Percentiles rank a stretch among this genome's conserved stretches.
Evolutionary conservation across 139 green algal species (phyloP).

Genomic region (Astrephomene gubernaculifera): DNA sequence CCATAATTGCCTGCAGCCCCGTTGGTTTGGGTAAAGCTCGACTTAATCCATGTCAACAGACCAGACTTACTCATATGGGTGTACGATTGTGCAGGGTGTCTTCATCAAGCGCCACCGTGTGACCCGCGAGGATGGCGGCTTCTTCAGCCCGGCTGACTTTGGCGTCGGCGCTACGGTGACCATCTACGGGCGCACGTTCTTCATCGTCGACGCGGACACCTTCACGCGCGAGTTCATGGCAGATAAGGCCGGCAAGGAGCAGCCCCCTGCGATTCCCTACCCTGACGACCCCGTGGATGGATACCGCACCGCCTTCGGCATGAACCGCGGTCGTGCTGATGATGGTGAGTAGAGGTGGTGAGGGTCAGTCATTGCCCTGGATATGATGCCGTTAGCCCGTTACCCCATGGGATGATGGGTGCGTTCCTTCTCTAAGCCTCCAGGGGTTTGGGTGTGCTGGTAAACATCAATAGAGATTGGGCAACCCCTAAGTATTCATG

Average conservation of each 20-base stretch:
- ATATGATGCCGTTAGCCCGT: too few species aligned
- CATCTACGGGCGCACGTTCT: conserved; percentile 84
- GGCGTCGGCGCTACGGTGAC: conserved; percentile 75
- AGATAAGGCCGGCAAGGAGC: conserved; percentile 47
- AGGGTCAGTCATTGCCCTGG: too few species aligned
- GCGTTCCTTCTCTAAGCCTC: too few species aligned
- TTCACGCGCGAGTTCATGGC: conserved; percentile 81
- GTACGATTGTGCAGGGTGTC: conserved; percentile 82
- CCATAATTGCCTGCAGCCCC: too few species aligned
- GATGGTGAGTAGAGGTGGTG: conserved; percentile 25
- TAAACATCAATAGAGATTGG: too few species aligned
- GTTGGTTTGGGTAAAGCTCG: too few species aligned
- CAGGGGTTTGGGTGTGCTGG: too few species aligned
- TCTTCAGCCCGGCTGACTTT: conserved; percentile 74
- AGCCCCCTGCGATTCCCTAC: conserved; percentile 58
- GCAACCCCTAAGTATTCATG: too few species aligned
- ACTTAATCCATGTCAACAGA: too few species aligned
- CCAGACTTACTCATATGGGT: not conserved
- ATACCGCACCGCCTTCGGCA: conserved; percentile 59
- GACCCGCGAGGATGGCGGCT: conserved; percentile 64
- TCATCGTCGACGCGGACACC: conserved; percentile 82
- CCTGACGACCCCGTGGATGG: conserved; percentile 74
- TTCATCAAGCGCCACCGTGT: conserved; percentile 89
- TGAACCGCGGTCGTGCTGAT: conserved; percentile 48
- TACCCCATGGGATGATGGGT: too few species aligned